These are phyloP conservation scores for Ascochyta viciae-villosae DNA, from an alignment of 2,329 filamentous ascomycete genomes.

Conservation along the genomic window DNA sequence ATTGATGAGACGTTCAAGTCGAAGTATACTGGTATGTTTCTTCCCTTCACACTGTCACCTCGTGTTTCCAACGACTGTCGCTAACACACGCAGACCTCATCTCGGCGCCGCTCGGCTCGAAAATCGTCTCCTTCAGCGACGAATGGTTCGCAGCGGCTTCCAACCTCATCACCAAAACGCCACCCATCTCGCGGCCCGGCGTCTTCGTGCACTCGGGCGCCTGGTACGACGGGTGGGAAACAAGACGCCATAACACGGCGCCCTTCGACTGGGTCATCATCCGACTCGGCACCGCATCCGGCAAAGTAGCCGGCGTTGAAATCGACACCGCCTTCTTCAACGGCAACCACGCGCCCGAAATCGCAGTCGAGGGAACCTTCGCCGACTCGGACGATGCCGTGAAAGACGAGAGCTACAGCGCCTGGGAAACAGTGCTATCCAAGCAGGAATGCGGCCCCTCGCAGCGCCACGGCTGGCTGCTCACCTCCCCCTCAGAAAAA, in stretches of 20 bases:
- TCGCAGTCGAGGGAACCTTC: conserved; percentile 80
- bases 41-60: neutral
- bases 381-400: conserved; percentile 64
- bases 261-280: conserved; percentile 68
- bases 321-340: conserved; percentile 83
- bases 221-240: conserved; percentile 72
- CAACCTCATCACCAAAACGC: conserved; percentile 65
- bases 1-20: conserved; percentile 64
- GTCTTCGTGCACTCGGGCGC: conserved; percentile 67
- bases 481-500: conserved; percentile 64
- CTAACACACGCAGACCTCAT: conserved; percentile 55
- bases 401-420: conserved; percentile 46
- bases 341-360: conserved; percentile 81
- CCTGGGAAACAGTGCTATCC: conserved; percentile 75
- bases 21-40: conserved; percentile 57
- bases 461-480: conserved; percentile 75
- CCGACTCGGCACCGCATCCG: conserved; percentile 68
- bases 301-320: conserved; percentile 75
- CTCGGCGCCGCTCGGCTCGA: conserved; percentile 59
- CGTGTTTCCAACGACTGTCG: neutral
- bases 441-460: conserved; percentile 76
- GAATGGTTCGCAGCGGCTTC: conserved; percentile 67
- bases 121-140: conserved; percentile 63
- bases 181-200: conserved; percentile 63
- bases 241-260: conserved; percentile 64